These are phyloP conservation scores for Erysimum cheiranthoides DNA, from an alignment of 345 rosid species.

Conservation along the genomic window DNA sequence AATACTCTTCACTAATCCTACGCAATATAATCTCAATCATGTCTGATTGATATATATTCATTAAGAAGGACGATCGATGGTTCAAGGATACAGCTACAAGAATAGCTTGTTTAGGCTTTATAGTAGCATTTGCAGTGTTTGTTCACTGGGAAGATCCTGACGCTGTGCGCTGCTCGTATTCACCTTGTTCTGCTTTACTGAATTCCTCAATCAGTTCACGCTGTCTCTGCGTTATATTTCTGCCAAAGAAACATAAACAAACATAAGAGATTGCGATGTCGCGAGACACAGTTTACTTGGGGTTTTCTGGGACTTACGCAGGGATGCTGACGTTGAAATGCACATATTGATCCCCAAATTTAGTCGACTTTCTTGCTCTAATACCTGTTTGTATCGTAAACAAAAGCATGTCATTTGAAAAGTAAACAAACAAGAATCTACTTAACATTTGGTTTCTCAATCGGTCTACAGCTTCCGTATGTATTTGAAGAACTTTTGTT, in stretches of 20 bases:
- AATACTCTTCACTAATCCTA: slow-evolving; percentile 38
- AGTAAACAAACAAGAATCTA: slow-evolving; percentile 6
- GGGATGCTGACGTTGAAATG: slow-evolving; percentile 96
- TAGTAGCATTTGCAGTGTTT: slow-evolving; percentile 14
- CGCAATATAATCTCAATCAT: slow-evolving; percentile 26
- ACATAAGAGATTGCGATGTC: neutral
- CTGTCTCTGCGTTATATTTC: slow-evolving; percentile 81
- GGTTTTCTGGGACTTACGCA: slow-evolving; percentile 52
- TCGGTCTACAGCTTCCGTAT: slow-evolving; percentile 5
- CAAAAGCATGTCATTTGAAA: neutral
- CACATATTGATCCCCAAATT: slow-evolving; percentile 90
- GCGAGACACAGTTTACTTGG: slow-evolving; percentile 4
- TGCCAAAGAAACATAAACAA: slow-evolving; percentile 40
- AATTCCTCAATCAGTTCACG: slow-evolving; percentile 92
- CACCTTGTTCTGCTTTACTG: slow-evolving; percentile 89
- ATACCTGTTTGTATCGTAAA: slow-evolving; percentile 58
- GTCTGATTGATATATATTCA: slow-evolving; percentile 23
- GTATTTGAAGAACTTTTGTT: neutral
- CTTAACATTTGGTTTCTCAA: slow-evolving; percentile 20
- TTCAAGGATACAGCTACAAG: slow-evolving; percentile 21
- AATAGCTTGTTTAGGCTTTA: slow-evolving; percentile 3
- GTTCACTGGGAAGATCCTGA: slow-evolving; percentile 80
- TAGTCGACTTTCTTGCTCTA: slow-evolving; percentile 72
- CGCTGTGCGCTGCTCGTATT: slow-evolving; percentile 65
- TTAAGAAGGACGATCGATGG: slow-evolving; percentile 16